Conservation (phyloP, 1,139 yeast genomes). For the Magnusiomyces clavatus region DNA sequence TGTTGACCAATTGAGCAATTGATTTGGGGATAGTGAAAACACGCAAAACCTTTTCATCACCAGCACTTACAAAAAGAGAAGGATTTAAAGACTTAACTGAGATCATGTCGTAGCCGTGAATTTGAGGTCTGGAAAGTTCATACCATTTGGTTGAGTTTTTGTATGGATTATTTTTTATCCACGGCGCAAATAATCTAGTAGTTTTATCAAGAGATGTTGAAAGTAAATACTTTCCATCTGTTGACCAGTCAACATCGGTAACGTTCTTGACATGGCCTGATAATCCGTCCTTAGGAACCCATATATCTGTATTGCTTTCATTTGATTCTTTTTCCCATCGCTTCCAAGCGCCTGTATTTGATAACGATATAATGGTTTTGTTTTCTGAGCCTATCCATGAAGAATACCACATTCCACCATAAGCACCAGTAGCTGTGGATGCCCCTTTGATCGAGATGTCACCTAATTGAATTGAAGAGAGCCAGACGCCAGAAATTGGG, state of each 20-base stretch:
- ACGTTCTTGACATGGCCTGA: conserved; percentile 72
- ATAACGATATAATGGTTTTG: conserved; percentile 62
- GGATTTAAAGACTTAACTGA: conserved; percentile 58
- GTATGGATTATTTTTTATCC: conserved; percentile 30
- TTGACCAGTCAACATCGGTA: conserved; percentile 78
- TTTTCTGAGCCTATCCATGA: conserved; percentile 57
- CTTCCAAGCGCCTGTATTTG: conserved; percentile 85
- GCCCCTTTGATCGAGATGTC: conserved; percentile 95
- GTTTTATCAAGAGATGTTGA: conserved; percentile 90
- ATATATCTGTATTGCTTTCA: conserved; percentile 26
- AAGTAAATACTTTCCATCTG: conserved; percentile 56
- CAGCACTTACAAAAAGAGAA: conserved; percentile 78
- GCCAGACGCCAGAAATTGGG: conserved; percentile 81
- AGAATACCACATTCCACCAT: conserved; percentile 96
- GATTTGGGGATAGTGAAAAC: conserved; percentile 86
- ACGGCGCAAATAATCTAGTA: conserved; percentile 69
- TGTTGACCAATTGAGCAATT: conserved; percentile 54
- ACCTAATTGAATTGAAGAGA: conserved; percentile 73
- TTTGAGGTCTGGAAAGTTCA: conserved; percentile 94
- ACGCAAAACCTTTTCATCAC: conserved; percentile 89
- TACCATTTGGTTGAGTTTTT: conserved; percentile 47
- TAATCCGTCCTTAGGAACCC: conserved; percentile 54
- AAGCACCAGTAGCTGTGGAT: conserved; percentile 94
- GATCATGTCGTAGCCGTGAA: conserved; percentile 96
- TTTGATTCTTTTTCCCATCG: conserved; percentile 46